These are phyloP conservation scores for Tulasnella sp. DNA, from an alignment of 768 basidiomycete species.

Conservation along the genomic window DNA sequence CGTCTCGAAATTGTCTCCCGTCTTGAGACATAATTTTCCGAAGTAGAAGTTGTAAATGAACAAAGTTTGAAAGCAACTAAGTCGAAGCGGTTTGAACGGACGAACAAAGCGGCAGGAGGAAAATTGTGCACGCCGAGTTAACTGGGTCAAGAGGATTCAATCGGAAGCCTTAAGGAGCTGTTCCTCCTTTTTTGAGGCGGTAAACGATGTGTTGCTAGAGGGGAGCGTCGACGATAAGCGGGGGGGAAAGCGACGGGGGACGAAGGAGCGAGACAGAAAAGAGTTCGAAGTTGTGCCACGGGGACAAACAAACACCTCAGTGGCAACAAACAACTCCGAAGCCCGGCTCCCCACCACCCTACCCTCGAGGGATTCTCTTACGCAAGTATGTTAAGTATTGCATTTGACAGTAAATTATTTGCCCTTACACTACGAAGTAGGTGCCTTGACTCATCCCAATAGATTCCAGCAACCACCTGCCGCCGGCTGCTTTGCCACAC, in stretches of 20 bases:
- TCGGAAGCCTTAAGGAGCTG: neutral
- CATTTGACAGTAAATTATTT: neutral
- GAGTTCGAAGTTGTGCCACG: slow-evolving; percentile 1
- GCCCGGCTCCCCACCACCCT: neutral
- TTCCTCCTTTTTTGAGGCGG: neutral
- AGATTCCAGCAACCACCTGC: neutral
- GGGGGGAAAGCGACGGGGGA: neutral
- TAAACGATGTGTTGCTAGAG: neutral
- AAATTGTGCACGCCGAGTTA: neutral
- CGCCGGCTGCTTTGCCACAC: neutral
- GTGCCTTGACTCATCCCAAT: neutral
- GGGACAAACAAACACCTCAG: neutral
- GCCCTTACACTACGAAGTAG: neutral
- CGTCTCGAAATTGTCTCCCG: neutral
- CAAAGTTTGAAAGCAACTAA: neutral
- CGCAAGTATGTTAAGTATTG: neutral
- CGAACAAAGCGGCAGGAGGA: neutral
- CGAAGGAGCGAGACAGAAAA: slow-evolving; percentile 1
- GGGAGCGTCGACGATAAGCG: neutral
- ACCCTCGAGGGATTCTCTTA: neutral
- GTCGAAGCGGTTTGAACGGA: neutral
- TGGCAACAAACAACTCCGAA: neutral
- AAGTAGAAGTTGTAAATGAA: neutral
- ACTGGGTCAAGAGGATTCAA: neutral
- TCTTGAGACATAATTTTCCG: neutral